Base-by-base conservation (phyloP, 768 basidiomycete genomes). In the Boletus speciosus region DNA sequence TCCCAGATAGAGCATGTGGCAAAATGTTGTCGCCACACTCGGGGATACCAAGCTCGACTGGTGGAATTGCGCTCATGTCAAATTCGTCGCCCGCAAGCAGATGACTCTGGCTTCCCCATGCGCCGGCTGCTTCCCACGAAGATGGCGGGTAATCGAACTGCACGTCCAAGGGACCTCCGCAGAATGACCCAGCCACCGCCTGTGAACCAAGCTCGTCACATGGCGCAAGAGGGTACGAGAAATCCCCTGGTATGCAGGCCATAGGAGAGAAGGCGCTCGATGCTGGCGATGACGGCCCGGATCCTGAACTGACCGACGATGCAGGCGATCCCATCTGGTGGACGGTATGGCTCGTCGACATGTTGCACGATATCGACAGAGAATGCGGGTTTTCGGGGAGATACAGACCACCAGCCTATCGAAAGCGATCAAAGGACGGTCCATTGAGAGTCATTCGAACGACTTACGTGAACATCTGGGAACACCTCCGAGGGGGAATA, bases 21-120 rank as follows among this genome's bases (percentile, higher is more conserved):
- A 62, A 31, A 4, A 63, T 45, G n/a, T 65, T 61, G 41, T 69
- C 57, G 34, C 74, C 74, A 43, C 72, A 76, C 41, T 81, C 81
- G 45, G 79, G 74, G 55, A 80, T 64, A 15, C 81, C 81, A 49
- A 86, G 73, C 57, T 85, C 79, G 66, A 86, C 78, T 0, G 85
- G 80, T 2, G 84, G 85, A 58, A 88, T 88, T 23, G 82, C 72
- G 59, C 63, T 71, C 58, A 88, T 68, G 63, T 87, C 85, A 65
- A 87, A 88, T 70, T 88, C 86, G 66, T 85, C 83, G 51, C 76
- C 78, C 37, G 72, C 72, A 42, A 87, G 70, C 51, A 73, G 59
- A 46, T 71, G 67, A 59, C 58, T 23, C 61, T 76, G 55, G 66
- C 63, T 64, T 7, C 65, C 67, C 74, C 75, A 76, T 49, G 70